Evolutionary conservation across 108 stramenopile species (phyloP).

Genomic region (Stephanodiscus triporus): DNA sequence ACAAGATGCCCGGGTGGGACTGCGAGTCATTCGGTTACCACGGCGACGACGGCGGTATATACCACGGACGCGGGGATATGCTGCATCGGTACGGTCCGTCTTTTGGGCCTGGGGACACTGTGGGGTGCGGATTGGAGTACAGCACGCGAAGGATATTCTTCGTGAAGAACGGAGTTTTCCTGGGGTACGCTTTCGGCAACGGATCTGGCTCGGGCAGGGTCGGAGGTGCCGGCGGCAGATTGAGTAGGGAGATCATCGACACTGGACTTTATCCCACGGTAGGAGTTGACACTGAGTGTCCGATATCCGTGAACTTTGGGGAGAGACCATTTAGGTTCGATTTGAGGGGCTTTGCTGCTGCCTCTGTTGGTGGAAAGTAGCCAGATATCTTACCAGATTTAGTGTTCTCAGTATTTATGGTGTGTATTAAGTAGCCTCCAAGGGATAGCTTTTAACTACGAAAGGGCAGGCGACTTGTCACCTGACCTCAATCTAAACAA

Average conservation of each 20-base stretch:
- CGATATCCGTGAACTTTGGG: conserved; percentile 69
- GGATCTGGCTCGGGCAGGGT: too few relatives aligned
- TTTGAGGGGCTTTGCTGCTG: conserved; percentile 25
- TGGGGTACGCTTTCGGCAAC: conserved; percentile 70
- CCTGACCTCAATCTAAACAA: too few relatives aligned
- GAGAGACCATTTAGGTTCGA: conserved; percentile 63
- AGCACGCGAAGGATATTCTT: conserved; percentile 65
- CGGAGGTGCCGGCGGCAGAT: too few relatives aligned
- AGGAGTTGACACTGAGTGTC: conserved; percentile 71
- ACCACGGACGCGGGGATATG: conserved; percentile 75
- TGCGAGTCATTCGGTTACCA: conserved; percentile 71
- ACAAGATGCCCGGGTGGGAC: conserved; percentile 89
- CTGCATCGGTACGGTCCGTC: conserved; percentile 66
- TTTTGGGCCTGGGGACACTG: conserved; percentile 80
- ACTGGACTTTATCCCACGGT: conserved; percentile 71
- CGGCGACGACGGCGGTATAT: conserved; percentile 85
- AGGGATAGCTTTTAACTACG: too few relatives aligned
- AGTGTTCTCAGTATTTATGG: too few relatives aligned
- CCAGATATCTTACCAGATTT: too few relatives aligned
- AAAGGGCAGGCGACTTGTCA: too few relatives aligned
- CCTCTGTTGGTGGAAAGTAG: not conserved
- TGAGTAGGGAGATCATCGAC: conserved; percentile 43
- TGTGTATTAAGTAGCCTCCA: too few relatives aligned
- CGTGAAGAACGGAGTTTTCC: conserved; percentile 76
- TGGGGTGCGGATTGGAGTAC: conserved; percentile 85